Evolutionary conservation across 176 grass and related monocot genomes (phyloP), one percentile per base, ranked within the genome.

Genomic region (Alloteropsis semialata): DNA sequence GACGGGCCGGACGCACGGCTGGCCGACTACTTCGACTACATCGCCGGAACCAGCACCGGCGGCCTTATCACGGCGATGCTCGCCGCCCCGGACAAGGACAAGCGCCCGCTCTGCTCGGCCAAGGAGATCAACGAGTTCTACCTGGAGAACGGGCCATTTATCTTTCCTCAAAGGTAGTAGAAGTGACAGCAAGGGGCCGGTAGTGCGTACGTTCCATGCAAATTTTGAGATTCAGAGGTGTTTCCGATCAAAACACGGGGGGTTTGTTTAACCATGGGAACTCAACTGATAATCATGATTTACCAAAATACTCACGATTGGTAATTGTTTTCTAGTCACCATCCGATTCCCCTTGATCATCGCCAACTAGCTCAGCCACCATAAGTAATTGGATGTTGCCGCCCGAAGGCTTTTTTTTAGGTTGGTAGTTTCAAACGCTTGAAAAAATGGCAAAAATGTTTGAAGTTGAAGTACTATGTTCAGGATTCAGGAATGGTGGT

Each of bases 11-110:
- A 81, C 3, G 87, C 44, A 19, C 66, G 90, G 54, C 64, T 92
- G 46, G 90, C 90, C 1, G 90, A 92, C 57, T 92, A 92, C 69
- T 92, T 92, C 49, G 90, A 92, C 49, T 69, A 74, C 55, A 87
- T 92, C 64, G 74, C 80, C 27, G 87, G 90, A 5, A 92, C 90
- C 5, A 89, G 90, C 67, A 92, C 90, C 49, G 90, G 90, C 19
- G 87, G 87, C 14, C 84, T 92, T 21, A 88, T 92, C 60, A 49
- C 90, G 19, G 57, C 80, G 37, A 92, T 92, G 90, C n/a, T 92
- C 61, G 45, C 90, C 7, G 30, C 87, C 8, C 90, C 90, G 11
- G 30, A 75, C 69, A 48, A 77, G 59, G 48, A 92, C 37, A 84
- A 76, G 17, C 87, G 90, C 4, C 90, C 90, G 10, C 79, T 92